Evolutionary conservation across 2,329 filamentous ascomycete species (phyloP), one percentile per base, ranked within the genome.

Genomic region (Venturia aucupariae): DNA sequence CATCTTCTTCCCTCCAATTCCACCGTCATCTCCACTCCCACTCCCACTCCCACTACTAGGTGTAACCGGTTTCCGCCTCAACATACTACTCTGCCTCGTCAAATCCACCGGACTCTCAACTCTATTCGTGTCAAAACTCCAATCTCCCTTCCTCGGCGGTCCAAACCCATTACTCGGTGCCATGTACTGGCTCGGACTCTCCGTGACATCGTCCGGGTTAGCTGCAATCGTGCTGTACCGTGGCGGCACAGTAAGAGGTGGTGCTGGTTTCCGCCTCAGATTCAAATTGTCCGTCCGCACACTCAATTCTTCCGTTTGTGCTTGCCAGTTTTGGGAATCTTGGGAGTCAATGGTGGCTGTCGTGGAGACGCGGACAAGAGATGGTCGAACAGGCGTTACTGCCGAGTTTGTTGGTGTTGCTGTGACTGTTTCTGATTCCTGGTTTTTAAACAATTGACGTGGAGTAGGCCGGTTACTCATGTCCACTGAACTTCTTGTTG

Each of bases 71-170:
- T 60, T 60, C 24, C 59, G 13, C 32, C 59, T 60, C 35, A 60
- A 24, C 35, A 41, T 22, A 30, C 27, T 38, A 17, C 44, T 44
- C n/a, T 60, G 59, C n/a, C 59, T n/a, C 15, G 30, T 57, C 27
- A 27, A 17, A 35, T 35, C n/a, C 6, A 35, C 7, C 15, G 51
- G 59, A 22, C 24, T 60, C 15, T 38, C 35, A 24, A 8, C n/a
- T 13, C 59, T n/a, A 32, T 6, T 17, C 51, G 54, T 44, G 48
- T 64, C 63, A 22, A 64, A 64, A 39, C 63, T 64, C 63, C 63
- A 64, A 35, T 64, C 63, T 1, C 63, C 63, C 24, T 38, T 17
- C 41, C 63, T 24, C 17, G 24, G 22, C 3, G 63, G 63, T 4
- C 35, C 63, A 27, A 64, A 64, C 5, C 63, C 63, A 22, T 64